phyloP scores from a whole-genome alignment of 305 asterid species.

The Fraxinus floribunda region DNA sequence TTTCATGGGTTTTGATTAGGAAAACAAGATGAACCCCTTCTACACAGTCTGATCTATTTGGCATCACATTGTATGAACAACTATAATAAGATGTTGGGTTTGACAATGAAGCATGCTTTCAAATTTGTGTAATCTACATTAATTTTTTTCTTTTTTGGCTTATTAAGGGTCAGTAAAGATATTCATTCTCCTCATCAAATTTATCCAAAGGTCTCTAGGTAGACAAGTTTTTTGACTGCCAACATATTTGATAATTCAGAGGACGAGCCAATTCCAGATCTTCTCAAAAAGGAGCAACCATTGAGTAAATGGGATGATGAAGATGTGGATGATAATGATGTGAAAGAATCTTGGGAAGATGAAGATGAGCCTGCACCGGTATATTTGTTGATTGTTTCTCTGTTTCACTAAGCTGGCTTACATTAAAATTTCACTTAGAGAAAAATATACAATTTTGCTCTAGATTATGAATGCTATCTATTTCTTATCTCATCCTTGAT shows the following conservation, averaged over 20 bases:
- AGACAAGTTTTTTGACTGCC: neutral
- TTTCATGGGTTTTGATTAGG: neutral
- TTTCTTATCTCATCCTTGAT: neutral
- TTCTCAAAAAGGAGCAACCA: constrained; percentile 54
- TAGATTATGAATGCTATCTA: neutral
- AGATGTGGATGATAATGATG: constrained; percentile 62
- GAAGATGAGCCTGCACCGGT: constrained; percentile 76
- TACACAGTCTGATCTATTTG: neutral
- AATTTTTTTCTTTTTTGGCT: neutral
- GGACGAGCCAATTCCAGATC: constrained; percentile 59
- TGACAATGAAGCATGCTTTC: neutral
- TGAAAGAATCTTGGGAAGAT: constrained; percentile 97
- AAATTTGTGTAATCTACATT: neutral
- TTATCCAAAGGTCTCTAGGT: neutral
- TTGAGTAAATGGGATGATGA: constrained; percentile 84
- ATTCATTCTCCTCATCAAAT: neutral
- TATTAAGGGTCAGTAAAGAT: neutral
- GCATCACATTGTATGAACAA: neutral
- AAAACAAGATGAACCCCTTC: neutral
- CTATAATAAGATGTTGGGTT: neutral
- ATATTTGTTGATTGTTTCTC: constrained; percentile 1
- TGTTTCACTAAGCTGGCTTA: neutral
- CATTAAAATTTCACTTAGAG: neutral
- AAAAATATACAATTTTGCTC: neutral
- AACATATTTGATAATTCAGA: constrained; percentile 43